Percentiles rank a stretch among this genome's conserved stretches.
phyloP scores from a whole-genome alignment of 106 monocot genomes.

The Vanilla planifolia region DNA sequence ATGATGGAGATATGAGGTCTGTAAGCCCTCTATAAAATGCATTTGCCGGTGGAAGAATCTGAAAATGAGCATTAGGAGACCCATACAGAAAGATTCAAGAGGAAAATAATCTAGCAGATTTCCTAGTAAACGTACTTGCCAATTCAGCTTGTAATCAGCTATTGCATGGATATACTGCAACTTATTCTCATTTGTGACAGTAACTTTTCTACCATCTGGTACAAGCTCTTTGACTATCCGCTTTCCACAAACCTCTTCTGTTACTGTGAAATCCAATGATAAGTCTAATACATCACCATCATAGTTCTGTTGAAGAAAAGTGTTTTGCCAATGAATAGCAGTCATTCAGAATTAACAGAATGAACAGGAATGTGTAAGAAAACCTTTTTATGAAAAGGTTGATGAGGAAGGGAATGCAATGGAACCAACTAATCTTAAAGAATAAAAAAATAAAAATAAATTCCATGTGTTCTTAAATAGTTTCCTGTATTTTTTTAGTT shows the following conservation, averaged over 20 bases:
- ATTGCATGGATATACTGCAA: conserved; percentile 89
- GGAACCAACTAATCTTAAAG: no score
- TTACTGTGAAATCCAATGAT: conserved; percentile 87
- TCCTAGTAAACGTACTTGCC: conserved; percentile 43
- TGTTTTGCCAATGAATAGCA: not conserved
- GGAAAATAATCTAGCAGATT: not conserved
- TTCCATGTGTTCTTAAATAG: no score
- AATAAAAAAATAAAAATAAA: no score
- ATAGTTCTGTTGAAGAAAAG: conserved; percentile 40
- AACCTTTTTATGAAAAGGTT: no score
- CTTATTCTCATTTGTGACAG: conserved; percentile 88
- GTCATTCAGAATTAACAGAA: conserved; percentile 1
- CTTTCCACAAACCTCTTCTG: conserved; percentile 72
- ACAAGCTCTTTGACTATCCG: conserved; percentile 59
- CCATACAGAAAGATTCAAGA: not conserved
- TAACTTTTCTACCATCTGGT: conserved; percentile 64
- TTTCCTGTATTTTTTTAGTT: no score
- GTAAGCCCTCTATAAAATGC: conserved; percentile 87
- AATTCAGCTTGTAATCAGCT: conserved; percentile 91
- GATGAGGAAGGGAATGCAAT: no score
- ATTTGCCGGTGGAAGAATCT: conserved; percentile 93
- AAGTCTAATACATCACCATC: conserved; percentile 81
- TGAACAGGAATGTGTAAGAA: no score
- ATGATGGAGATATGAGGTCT: conserved; percentile 88
- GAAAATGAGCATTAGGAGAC: conserved; percentile 19